These are phyloP conservation scores for Nannizzia gypsea DNA, from an alignment of 2,329 filamentous ascomycete species.

Conservation along the genomic window DNA sequence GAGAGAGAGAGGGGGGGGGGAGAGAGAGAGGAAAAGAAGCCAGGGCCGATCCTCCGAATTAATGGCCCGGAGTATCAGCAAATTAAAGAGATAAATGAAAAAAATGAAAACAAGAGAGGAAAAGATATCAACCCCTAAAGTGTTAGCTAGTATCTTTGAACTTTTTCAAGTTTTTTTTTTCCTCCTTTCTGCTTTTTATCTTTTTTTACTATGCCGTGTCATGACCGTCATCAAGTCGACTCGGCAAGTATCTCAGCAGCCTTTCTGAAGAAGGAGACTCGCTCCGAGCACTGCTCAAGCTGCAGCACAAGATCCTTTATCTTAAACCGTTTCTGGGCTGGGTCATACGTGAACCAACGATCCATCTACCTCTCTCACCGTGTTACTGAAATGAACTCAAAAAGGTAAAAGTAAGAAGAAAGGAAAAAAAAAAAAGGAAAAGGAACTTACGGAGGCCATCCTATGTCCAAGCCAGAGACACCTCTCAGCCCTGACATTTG, in stretches of 20 bases:
- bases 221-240: neutral
- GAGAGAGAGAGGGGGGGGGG: neutral
- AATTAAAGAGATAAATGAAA: neutral
- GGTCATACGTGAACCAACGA: conserved; percentile 32
- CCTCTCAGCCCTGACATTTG: conserved; percentile 38
- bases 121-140: no score
- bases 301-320: conserved; percentile 22
- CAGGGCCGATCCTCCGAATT: no score
- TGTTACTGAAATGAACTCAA: neutral
- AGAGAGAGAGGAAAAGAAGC: neutral
- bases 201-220: neutral
- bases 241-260: neutral
- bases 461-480: conserved; percentile 40
- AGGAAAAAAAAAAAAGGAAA: neutral
- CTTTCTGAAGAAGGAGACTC: neutral
- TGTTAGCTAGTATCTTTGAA: no score
- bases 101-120: no score
- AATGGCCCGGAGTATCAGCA: no score
- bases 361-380: conserved; percentile 20
- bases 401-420: neutral
- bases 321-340: conserved; percentile 21
- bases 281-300: conserved; percentile 4
- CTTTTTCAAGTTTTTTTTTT: no score
- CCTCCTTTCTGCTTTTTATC: neutral
- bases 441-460: conserved; percentile 32